These are phyloP conservation scores for Fusarium bulbicola DNA, from an alignment of 2,329 filamentous ascomycete genomes.

Conservation along the genomic window DNA sequence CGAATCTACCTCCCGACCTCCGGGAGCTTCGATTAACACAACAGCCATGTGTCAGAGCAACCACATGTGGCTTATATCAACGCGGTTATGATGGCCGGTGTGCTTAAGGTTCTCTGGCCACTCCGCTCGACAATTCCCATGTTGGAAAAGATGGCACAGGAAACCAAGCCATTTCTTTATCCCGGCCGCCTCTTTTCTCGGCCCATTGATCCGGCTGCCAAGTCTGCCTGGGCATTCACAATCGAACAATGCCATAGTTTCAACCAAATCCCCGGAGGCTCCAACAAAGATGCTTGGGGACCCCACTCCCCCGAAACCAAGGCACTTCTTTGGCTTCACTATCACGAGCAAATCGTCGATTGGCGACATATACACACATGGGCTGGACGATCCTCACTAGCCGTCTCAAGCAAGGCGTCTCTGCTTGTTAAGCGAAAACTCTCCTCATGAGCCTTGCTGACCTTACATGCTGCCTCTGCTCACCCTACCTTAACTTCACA, in stretches of 20 bases:
- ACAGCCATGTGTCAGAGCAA: conserved; percentile 23
- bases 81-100: background rate
- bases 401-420: conserved; percentile 32
- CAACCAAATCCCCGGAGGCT: conserved; percentile 26
- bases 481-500: conserved; percentile 9
- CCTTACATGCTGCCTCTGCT: conserved; percentile 4
- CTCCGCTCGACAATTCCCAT: conserved; percentile 24
- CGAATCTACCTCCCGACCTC: background rate
- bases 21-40: conserved; percentile 16
- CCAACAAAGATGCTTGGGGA: conserved; percentile 16
- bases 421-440: conserved; percentile 24
- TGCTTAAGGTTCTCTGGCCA: conserved; percentile 13
- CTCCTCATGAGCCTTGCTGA: conserved; percentile 24
- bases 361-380: conserved; percentile 31
- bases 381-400: conserved; percentile 34
- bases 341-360: conserved; percentile 39
- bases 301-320: conserved; percentile 37
- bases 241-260: conserved; percentile 12
- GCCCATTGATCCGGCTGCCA: conserved; percentile 39
- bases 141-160: conserved; percentile 10
- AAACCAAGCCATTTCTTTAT: conserved; percentile 7
- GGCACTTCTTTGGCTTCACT: conserved; percentile 9
- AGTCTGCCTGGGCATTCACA: conserved; percentile 31
- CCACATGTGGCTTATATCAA: conserved; percentile 23
- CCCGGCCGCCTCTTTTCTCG: conserved; percentile 32